These are phyloP conservation scores for Ceratocystis ficicola DNA, from an alignment of 2,329 filamentous ascomycete species.

Conservation along the genomic window DNA sequence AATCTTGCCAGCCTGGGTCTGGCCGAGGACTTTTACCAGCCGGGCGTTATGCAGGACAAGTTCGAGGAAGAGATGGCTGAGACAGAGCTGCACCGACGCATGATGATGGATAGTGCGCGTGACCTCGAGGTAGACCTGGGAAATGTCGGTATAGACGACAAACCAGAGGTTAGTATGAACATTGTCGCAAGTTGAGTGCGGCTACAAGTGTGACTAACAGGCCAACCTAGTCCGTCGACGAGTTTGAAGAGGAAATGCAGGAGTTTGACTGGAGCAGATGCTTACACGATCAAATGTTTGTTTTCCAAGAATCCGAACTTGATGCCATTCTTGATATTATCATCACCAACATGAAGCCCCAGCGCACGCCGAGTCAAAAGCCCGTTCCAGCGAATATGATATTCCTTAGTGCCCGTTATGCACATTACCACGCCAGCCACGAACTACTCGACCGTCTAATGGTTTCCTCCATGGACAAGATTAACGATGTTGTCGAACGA, in stretches of 20 bases:
- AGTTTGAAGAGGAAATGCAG: constrained; percentile 67
- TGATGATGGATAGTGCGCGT: constrained; percentile 99
- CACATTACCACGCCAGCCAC: constrained; percentile 84
- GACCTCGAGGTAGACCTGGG: constrained; percentile 94
- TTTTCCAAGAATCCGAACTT: constrained; percentile 90
- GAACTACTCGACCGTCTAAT: constrained; percentile 74
- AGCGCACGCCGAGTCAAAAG: constrained; percentile 91
- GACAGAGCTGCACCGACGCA: constrained; percentile 82
- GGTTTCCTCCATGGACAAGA: constrained; percentile 81
- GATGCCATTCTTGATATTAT: constrained; percentile 87
- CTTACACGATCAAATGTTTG: constrained; percentile 97
- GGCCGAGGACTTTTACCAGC: constrained; percentile 86
- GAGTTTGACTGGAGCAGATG: constrained; percentile 95
- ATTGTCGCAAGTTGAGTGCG: not conserved
- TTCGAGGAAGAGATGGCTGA: constrained; percentile 98
- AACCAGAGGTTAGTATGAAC: constrained; percentile 58
- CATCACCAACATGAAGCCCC: constrained; percentile 95
- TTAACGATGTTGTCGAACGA: constrained; percentile 89
- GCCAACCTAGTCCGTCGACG: constrained; percentile 48
- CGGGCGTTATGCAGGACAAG: constrained; percentile 79
- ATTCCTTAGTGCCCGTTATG: constrained; percentile 88
- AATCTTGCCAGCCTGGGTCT: constrained; percentile 51
- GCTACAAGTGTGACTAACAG: not conserved
- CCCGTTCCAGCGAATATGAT: constrained; percentile 95
- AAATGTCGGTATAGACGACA: constrained; percentile 89